Base-by-base conservation (phyloP, 148 eudicot species). In the Polygonum aviculare region DNA sequence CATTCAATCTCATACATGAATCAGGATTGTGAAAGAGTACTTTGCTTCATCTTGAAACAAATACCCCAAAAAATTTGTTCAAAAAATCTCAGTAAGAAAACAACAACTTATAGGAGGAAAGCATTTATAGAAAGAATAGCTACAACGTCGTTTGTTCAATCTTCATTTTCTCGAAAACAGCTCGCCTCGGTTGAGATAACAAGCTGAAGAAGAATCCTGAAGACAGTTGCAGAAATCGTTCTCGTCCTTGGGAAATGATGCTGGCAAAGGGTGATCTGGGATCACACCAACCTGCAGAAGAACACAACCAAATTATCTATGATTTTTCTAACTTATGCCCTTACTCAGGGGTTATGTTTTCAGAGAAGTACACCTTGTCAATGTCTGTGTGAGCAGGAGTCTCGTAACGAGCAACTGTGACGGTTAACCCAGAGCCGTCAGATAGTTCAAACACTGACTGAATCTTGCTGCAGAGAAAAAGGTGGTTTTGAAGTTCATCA, bases 361-460 rank as follows among this genome's bases (percentile, higher is more conserved):
- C 7, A 39, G 4, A 41, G 40, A 74, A 12, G 51, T 3, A 93
- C 98, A 93, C 98, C 98, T 93, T 91, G 84, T 96, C 90, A 48
- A 96, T 96, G 75, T 96, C 99, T n/a, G 76, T 91, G 84, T 93
- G 99, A 80, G 90, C 93, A 55, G 99, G 99, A 74, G 99, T 96
- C 78, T 96, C 91, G 72, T 96, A 96, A 12, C 98, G 99, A 81
- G 99, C 99, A 72, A 96, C 99, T 2, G 99, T 96, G 77, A 96
- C 94, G 69, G 90, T 94, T 88, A 96, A 78, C 78, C 99, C 99
- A 78, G 99, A 96, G 78, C 99, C 99, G 88, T 96, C 99, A 67
- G 98, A 93, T 63, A 96, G 90, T 85, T 96, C 88, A 75, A 96
- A 96, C 73, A 96, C 98, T 41, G 99, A 96, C 47, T 96, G 99